Evolutionary conservation across 2,329 filamentous ascomycete genomes (phyloP).

Genomic region (Zarea fungicola): DNA sequence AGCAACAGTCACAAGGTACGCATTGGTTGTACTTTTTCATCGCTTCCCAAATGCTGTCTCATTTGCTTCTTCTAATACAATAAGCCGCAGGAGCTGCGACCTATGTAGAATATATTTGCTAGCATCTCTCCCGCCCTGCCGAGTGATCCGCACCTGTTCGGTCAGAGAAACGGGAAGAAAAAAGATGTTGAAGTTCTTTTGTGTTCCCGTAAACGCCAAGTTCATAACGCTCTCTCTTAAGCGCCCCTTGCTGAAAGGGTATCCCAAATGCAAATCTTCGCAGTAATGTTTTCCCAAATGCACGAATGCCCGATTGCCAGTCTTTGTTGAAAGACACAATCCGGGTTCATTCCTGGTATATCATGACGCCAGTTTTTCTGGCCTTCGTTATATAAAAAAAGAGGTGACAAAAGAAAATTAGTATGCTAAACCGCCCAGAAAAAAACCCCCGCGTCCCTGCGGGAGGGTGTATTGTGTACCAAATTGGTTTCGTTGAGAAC

Average conservation of each 20-base stretch:
- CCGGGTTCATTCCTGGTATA: slow-evolving; percentile 31
- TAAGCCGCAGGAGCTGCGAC: slow-evolving; percentile 1
- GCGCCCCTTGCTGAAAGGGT: slow-evolving; percentile 28
- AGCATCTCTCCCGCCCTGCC: slow-evolving; percentile 21
- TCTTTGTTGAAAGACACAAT: slow-evolving; percentile 46
- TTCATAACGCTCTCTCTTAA: slow-evolving; percentile 24
- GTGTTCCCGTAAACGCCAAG: slow-evolving; percentile 37
- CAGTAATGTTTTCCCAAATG: slow-evolving; percentile 28
- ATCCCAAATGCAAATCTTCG: slow-evolving; percentile 36
- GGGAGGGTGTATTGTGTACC: slow-evolving; percentile 21
- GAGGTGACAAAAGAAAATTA: slow-evolving; percentile 21
- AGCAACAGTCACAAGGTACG: too few species aligned
- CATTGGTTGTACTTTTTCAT: too few species aligned
- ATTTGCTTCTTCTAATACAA: slow-evolving; percentile 1
- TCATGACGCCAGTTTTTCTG: slow-evolving; percentile 19
- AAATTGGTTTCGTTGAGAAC: slow-evolving; percentile 42
- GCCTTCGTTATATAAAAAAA: slow-evolving; percentile 21
- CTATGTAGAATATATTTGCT: slow-evolving; percentile 8
- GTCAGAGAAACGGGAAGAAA: slow-evolving; percentile 26
- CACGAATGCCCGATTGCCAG: slow-evolving; percentile 28
- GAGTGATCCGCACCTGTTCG: slow-evolving; percentile 31
- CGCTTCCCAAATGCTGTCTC: slow-evolving; percentile 3
- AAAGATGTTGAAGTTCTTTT: slow-evolving; percentile 47
- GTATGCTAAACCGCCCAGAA: slow-evolving; percentile 27
- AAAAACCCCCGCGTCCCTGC: slow-evolving; percentile 25